Evolutionary conservation across 1,139 yeast genomes (phyloP).

Genomic region (Scheffersomyces titani): DNA sequence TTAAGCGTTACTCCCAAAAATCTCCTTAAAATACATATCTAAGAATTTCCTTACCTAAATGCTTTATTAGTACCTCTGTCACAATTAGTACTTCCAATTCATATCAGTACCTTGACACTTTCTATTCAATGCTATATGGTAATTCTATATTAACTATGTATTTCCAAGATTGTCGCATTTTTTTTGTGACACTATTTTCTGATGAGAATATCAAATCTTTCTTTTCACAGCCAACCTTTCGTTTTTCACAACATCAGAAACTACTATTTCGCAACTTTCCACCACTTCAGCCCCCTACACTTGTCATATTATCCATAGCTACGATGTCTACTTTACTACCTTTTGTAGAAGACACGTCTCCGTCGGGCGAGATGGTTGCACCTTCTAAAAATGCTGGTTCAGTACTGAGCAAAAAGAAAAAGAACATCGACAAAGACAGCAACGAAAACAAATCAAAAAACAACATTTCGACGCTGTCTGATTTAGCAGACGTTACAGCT

Average conservation of each 20-base stretch:
- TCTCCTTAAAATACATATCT: no score
- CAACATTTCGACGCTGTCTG: background rate
- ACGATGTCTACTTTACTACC: conserved; percentile 23
- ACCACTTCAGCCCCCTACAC: background rate
- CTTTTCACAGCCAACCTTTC: background rate
- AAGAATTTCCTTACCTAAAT: no score
- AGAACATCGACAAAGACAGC: background rate
- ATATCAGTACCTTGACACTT: no score
- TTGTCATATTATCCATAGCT: background rate
- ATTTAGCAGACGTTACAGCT: background rate
- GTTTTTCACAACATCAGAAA: conserved; percentile 5
- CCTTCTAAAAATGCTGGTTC: background rate
- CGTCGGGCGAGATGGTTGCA: conserved; percentile 4
- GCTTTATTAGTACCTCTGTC: no score
- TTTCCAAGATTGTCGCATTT: background rate
- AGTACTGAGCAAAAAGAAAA: background rate
- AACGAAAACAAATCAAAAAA: background rate
- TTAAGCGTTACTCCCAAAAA: no score
- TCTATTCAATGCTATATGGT: background rate
- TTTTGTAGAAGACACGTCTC: conserved; percentile 19
- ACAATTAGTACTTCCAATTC: no score
- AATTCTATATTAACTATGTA: background rate
- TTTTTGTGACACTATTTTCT: background rate
- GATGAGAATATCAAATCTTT: background rate
- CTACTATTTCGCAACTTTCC: background rate